Percentiles rank a stretch among this genome's conserved stretches.
These are phyloP conservation scores for Mycena indigotica DNA, from an alignment of 768 basidiomycete genomes.

Conservation along the genomic window DNA sequence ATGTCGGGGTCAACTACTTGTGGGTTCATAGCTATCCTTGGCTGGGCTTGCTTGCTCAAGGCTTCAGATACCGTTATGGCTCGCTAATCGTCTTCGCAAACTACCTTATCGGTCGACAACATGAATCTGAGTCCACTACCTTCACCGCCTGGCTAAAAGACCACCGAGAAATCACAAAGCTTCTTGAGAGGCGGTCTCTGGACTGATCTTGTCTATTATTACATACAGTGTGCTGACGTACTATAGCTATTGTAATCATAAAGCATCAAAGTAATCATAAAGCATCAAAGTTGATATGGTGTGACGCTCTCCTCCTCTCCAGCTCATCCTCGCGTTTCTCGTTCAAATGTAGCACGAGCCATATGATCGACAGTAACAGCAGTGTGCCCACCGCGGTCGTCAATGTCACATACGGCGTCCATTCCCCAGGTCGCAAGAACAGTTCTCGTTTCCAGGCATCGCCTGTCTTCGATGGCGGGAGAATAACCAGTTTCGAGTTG, in stretches of 20 bases:
- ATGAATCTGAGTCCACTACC: slow-evolving; percentile 40
- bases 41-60: slow-evolving; percentile 6
- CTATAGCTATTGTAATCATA: slow-evolving; percentile 8
- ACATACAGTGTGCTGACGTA: slow-evolving; percentile 15
- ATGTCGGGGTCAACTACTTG: slow-evolving; percentile 87
- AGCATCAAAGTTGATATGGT: slow-evolving; percentile 97
- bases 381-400: slow-evolving; percentile 76
- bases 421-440: slow-evolving; percentile 91
- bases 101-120: slow-evolving; percentile 79
- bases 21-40: slow-evolving; percentile 35
- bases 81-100: slow-evolving; percentile 93
- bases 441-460: slow-evolving; percentile 84
- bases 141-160: slow-evolving; percentile 85
- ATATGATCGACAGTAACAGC: slow-evolving; percentile 73
- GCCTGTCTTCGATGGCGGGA: slow-evolving; percentile 62
- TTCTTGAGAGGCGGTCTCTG: slow-evolving; percentile 68
- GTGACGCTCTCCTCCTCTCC: slow-evolving; percentile 84
- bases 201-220: slow-evolving; percentile 41
- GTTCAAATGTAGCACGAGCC: slow-evolving; percentile 83
- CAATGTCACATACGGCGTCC: slow-evolving; percentile 97
- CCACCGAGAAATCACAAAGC: slow-evolving; percentile 81
- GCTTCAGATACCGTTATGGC: slow-evolving; percentile 78
- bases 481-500: slow-evolving; percentile 95
- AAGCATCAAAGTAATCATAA: slow-evolving; percentile 62
- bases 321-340: slow-evolving; percentile 98